Conservation (phyloP, 2,329 filamentous ascomycete genomes). For the Gyromitra esculenta region DNA sequence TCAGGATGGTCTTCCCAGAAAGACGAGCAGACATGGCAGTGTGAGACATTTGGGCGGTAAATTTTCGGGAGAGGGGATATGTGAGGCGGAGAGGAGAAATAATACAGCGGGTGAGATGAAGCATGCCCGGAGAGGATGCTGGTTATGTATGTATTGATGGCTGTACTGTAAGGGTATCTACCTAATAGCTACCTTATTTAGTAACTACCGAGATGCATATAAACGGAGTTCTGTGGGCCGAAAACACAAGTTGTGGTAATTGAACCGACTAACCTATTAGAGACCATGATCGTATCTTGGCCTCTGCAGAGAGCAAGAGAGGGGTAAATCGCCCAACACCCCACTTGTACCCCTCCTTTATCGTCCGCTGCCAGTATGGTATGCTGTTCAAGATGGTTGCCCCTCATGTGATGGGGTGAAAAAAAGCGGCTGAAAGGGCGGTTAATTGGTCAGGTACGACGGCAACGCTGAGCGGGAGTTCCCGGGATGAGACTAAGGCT, state of each 20-base stretch:
- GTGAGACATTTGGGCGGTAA: constrained; percentile 46
- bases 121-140: constrained; percentile 36
- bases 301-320: constrained; percentile 8
- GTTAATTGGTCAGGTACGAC: constrained; percentile 39
- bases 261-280: constrained; percentile 8
- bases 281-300: constrained; percentile 25
- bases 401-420: background rate
- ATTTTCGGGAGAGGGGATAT: constrained; percentile 8
- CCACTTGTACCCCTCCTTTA: constrained; percentile 22
- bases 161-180: background rate
- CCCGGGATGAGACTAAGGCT: constrained; percentile 45
- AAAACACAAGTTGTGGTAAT: background rate
- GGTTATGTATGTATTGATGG: constrained; percentile 20
- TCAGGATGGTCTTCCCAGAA: constrained; percentile 87
- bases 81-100: constrained; percentile 3
- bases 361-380: constrained; percentile 16
- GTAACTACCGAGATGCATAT: background rate
- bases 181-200: background rate
- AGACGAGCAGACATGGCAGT: constrained; percentile 63
- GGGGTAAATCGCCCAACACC: constrained; percentile 25
- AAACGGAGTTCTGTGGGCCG: background rate
- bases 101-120: constrained; percentile 28
- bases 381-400: constrained; percentile 10
- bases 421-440: constrained; percentile 7
- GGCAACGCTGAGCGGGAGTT: constrained; percentile 16